A percentile compares a stretch with the other conserved stretches of the same genome.
These are phyloP conservation scores for Fusarium equiseti DNA, from an alignment of 2,329 filamentous ascomycete species.

Conservation along the genomic window DNA sequence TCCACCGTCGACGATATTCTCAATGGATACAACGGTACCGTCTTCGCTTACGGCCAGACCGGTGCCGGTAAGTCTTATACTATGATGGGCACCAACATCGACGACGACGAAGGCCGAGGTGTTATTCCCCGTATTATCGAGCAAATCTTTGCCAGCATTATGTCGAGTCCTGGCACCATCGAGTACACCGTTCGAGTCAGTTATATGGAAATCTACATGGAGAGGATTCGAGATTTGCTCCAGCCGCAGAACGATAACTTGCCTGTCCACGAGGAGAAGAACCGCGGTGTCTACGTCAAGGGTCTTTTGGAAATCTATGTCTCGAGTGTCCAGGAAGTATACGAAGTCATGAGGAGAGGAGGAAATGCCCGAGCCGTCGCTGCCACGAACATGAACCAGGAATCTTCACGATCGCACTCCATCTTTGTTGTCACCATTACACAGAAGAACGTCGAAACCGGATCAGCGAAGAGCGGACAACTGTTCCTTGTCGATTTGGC, in stretches of 20 bases:
- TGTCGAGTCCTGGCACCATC: conserved; percentile 90
- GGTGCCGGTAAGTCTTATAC: conserved; percentile 99
- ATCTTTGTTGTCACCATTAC: conserved; percentile 98
- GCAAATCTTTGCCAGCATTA: conserved; percentile 96
- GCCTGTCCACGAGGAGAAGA: conserved; percentile 98
- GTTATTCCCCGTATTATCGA: conserved; percentile 97
- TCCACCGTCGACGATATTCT: conserved; percentile 97
- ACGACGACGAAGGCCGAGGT: conserved; percentile 87
- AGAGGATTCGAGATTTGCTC: conserved; percentile 93
- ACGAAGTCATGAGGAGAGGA: conserved; percentile 95
- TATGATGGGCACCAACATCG: conserved; percentile 86
- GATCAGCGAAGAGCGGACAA: conserved; percentile 94
- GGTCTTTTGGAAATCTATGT: conserved; percentile 95
- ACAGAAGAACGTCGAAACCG: conserved; percentile 97
- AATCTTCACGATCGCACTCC: conserved; percentile 97
- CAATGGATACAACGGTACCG: conserved; percentile 98
- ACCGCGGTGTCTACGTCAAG: conserved; percentile 95
- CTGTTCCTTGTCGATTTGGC: conserved; percentile 98
- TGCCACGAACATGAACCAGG: conserved; percentile 98
- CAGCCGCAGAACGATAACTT: conserved; percentile 95
- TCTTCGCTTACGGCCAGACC: conserved; percentile 98
- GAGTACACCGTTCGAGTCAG: conserved; percentile 99
- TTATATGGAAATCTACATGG: conserved; percentile 99
- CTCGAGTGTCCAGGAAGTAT: conserved; percentile 94
- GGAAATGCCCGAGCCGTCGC: conserved; percentile 91